Percentiles rank a stretch among this genome's conserved stretches.
Evolutionary conservation across 371 early-diverging fungal species (phyloP).

Genomic region (Mucor sp.): DNA sequence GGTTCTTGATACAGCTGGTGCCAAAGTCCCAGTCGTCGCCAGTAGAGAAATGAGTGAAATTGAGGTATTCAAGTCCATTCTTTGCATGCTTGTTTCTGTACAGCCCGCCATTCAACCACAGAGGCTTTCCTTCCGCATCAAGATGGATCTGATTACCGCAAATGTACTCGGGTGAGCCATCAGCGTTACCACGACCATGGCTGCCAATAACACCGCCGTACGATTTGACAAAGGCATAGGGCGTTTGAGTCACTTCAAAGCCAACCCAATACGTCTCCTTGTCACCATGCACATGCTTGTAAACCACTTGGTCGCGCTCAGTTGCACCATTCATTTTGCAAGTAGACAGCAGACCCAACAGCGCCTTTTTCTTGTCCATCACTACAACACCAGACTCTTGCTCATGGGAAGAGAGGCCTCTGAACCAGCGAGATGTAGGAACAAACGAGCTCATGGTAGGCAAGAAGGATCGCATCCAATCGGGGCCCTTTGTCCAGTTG

Average conservation of each 20-base stretch:
- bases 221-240: slow-evolving; percentile 55
- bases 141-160: slow-evolving; percentile 56
- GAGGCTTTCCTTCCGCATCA: slow-evolving; percentile 30
- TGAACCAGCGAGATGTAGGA: slow-evolving; percentile 31
- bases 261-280: slow-evolving; percentile 68
- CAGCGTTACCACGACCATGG: slow-evolving; percentile 35
- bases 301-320: slow-evolving; percentile 43
- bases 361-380: slow-evolving; percentile 55
- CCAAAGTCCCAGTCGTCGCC: slow-evolving; percentile 35
- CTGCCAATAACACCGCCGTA: slow-evolving; percentile 59
- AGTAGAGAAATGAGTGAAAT: slow-evolving; percentile 30
- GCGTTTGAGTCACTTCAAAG: slow-evolving; percentile 59
- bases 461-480: slow-evolving; percentile 40
- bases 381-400: slow-evolving; percentile 68
- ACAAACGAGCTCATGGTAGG: slow-evolving; percentile 29
- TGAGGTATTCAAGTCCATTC: slow-evolving; percentile 23
- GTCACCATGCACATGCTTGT: slow-evolving; percentile 49
- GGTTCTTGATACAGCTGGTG: slow-evolving; percentile 28
- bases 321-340: slow-evolving; percentile 57
- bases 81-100: slow-evolving; percentile 44
- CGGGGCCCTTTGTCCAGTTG: slow-evolving; percentile 25
- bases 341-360: slow-evolving; percentile 56
- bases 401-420: slow-evolving; percentile 36
- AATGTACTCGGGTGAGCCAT: slow-evolving; percentile 38
- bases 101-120: slow-evolving; percentile 56